phyloP scores from a whole-genome alignment of 2,329 filamentous ascomycete genomes.

The Nakataea oryzae region DNA sequence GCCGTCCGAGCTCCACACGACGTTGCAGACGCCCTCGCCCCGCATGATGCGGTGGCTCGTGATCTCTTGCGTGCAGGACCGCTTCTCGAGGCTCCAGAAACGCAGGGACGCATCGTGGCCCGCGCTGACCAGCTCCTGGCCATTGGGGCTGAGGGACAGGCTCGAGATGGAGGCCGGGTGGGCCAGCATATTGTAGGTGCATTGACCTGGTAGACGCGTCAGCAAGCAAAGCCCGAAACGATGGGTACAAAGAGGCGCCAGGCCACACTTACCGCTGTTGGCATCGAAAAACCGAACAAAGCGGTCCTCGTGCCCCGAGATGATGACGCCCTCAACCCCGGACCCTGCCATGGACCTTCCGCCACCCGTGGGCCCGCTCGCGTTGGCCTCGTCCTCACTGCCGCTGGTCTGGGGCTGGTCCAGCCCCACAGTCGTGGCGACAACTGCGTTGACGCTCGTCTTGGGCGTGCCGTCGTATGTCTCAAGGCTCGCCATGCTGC shows the following conservation, averaged over 20 bases:
- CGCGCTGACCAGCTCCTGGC: slow-evolving; percentile 86
- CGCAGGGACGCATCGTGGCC: slow-evolving; percentile 92
- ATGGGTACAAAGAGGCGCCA: neutral
- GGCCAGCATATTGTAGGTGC: slow-evolving; percentile 97
- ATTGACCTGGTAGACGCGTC: slow-evolving; percentile 62
- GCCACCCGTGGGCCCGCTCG: slow-evolving; percentile 68
- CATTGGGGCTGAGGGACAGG: slow-evolving; percentile 84
- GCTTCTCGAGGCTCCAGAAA: slow-evolving; percentile 96
- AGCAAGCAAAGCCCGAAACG: neutral
- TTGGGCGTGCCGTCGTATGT: slow-evolving; percentile 77
- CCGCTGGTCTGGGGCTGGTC: slow-evolving; percentile 54
- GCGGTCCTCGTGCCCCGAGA: slow-evolving; percentile 92
- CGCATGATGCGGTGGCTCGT: slow-evolving; percentile 89
- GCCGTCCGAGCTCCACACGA: slow-evolving; percentile 93
- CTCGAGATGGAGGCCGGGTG: slow-evolving; percentile 90
- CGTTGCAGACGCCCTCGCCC: slow-evolving; percentile 87
- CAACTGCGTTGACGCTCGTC: slow-evolving; percentile 82
- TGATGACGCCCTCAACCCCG: slow-evolving; percentile 84
- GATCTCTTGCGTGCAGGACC: slow-evolving; percentile 90
- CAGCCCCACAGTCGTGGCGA: slow-evolving; percentile 73
- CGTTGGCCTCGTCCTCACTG: slow-evolving; percentile 58
- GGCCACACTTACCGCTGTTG: slow-evolving; percentile 72
- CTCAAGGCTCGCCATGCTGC: slow-evolving; percentile 85
- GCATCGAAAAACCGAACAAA: slow-evolving; percentile 97
- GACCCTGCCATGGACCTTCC: slow-evolving; percentile 54